Evolutionary conservation across 768 basidiomycete genomes (phyloP).

Genomic region (Sporobolomyces roseus): DNA sequence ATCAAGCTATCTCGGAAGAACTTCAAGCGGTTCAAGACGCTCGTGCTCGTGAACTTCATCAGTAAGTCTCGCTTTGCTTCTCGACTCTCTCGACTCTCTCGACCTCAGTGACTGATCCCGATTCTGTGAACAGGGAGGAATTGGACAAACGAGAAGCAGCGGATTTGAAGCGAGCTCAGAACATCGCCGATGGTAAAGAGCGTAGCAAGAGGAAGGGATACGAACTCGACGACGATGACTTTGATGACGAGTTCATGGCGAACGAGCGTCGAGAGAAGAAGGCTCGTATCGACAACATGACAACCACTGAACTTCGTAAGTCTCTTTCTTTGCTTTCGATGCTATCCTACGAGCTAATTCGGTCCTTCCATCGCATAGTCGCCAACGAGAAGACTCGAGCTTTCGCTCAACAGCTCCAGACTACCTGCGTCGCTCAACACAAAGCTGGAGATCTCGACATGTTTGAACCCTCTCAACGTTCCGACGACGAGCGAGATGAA

Average conservation of each 20-base stretch:
- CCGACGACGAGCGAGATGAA: neutral
- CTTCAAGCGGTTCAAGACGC: constrained; percentile 19
- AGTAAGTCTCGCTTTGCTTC: neutral
- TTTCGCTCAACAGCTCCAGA: constrained; percentile 12
- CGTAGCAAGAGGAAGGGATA: constrained; percentile 20
- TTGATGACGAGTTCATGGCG: constrained; percentile 31
- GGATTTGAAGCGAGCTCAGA: constrained; percentile 16
- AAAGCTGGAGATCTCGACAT: neutral
- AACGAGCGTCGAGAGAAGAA: constrained; percentile 10
- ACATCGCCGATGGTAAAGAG: constrained; percentile 33
- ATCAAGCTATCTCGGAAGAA: constrained; percentile 24
- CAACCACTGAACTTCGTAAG: constrained; percentile 21
- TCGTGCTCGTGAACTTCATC: constrained; percentile 2
- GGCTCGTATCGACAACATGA: constrained; percentile 1
- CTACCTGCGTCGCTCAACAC: neutral
- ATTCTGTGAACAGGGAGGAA: constrained; percentile 5
- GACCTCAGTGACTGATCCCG: neutral
- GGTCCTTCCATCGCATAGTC: neutral
- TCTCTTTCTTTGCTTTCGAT: neutral
- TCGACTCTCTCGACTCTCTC: too few species aligned
- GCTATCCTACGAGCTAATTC: neutral
- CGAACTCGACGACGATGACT: constrained; percentile 39
- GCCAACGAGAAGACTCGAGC: constrained; percentile 29
- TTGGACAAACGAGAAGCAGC: constrained; percentile 21
- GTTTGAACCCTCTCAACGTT: neutral